Percentiles rank a stretch among this genome's conserved stretches.
phyloP scores from a whole-genome alignment of 2,329 filamentous ascomycete genomes.

The Monosporascus sp. region DNA sequence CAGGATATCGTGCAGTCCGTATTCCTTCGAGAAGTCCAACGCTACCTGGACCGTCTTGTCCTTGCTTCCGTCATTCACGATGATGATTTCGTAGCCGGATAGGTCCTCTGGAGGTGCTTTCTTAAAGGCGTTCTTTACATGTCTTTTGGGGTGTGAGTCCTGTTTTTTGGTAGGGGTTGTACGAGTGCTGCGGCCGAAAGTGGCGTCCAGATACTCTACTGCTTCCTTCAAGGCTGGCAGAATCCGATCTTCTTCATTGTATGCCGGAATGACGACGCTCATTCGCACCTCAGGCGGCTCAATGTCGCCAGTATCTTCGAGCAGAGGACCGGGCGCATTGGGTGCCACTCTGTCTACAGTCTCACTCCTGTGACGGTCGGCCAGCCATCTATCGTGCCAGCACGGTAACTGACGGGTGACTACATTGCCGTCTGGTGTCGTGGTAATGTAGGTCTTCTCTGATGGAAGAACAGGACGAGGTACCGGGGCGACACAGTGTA shows the following conservation, averaged over 20 bases:
- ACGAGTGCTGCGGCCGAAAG: slow-evolving; percentile 55
- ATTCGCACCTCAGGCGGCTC: slow-evolving; percentile 77
- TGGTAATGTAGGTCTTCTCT: slow-evolving; percentile 82
- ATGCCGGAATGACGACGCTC: slow-evolving; percentile 89
- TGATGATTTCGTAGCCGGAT: slow-evolving; percentile 82
- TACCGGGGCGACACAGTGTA: slow-evolving; percentile 72
- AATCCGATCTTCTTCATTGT: slow-evolving; percentile 85
- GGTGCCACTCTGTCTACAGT: slow-evolving; percentile 28
- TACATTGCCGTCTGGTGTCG: slow-evolving; percentile 58
- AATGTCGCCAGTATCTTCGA: slow-evolving; percentile 51
- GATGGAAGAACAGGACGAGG: slow-evolving; percentile 68
- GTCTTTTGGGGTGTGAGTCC: slow-evolving; percentile 26
- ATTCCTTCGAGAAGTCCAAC: slow-evolving; percentile 69
- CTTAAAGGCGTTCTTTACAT: slow-evolving; percentile 30
- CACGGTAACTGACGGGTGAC: slow-evolving; percentile 61
- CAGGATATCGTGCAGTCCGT: slow-evolving; percentile 71
- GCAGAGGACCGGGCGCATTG: slow-evolving; percentile 26
- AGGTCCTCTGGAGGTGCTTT: slow-evolving; percentile 31
- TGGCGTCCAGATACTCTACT: slow-evolving; percentile 73
- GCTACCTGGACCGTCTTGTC: slow-evolving; percentile 78
- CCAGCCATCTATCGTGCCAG: slow-evolving; percentile 77
- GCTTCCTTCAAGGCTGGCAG: slow-evolving; percentile 85
- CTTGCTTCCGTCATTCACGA: slow-evolving; percentile 84
- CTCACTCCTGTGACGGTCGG: slow-evolving; percentile 49
- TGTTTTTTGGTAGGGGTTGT: slow-evolving; percentile 23